These are phyloP conservation scores for Thuidium tamariscinum DNA, from an alignment of 225 moss, liverwort and hornwort genomes.

Conservation along the genomic window DNA sequence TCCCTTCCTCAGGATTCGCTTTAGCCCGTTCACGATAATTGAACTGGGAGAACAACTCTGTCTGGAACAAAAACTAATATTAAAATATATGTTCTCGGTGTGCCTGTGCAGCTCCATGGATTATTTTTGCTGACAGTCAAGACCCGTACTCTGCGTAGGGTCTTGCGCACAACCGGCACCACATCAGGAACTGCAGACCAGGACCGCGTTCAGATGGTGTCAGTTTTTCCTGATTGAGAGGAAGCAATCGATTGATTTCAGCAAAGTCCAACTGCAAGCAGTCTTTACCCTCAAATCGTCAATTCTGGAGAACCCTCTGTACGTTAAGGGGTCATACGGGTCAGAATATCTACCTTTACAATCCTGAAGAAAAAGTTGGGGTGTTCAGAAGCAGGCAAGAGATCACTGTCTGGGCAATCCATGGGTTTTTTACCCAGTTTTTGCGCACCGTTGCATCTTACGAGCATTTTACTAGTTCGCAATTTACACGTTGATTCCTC, in stretches of 20 bases:
- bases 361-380: not conserved
- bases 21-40: not conserved
- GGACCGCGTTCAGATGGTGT: not conserved
- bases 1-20: not conserved
- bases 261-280: not conserved
- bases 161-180: not conserved
- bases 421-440: not conserved
- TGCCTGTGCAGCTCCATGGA: not conserved
- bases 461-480: not conserved
- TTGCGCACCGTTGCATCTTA: not conserved
- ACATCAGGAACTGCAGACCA: not conserved
- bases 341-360: too few species aligned
- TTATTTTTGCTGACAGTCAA: not conserved
- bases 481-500: not conserved
- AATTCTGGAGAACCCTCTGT: too few species aligned
- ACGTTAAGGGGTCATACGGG: too few species aligned
- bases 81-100: not conserved
- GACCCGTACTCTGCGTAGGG: not conserved
- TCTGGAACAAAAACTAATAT: not conserved
- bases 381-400: not conserved
- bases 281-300: too few species aligned
- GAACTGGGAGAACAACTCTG: not conserved
- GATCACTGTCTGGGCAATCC: too few species aligned
- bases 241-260: not conserved
- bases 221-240: not conserved